Conservation (phyloP, 306 rosid species). For the Ochetophila trinervis region DNA sequence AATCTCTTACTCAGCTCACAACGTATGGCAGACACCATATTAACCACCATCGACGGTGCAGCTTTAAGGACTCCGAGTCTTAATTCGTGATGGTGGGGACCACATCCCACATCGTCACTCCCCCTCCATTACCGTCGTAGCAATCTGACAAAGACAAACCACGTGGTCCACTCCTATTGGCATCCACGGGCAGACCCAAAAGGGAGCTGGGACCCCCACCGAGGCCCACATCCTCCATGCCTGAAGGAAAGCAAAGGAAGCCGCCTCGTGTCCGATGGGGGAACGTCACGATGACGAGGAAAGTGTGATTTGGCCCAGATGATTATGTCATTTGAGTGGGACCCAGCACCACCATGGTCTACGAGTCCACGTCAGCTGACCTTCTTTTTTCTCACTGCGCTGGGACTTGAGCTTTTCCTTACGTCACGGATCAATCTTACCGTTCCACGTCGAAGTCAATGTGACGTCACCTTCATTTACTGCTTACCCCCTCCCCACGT, state of each 20-base stretch:
- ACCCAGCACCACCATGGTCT: slow-evolving; percentile 3
- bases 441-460: slow-evolving; percentile 55
- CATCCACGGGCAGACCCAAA: background rate
- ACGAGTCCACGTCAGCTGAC: slow-evolving; percentile 45
- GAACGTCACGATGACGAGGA: slow-evolving; percentile 59
- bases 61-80: slow-evolving; percentile 15
- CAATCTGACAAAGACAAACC: slow-evolving; percentile 14
- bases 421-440: slow-evolving; percentile 60
- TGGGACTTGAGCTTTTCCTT: slow-evolving; percentile 15
- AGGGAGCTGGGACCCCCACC: slow-evolving; percentile 12
- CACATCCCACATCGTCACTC: slow-evolving; percentile 22
- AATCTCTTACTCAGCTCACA: slow-evolving; percentile 32
- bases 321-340: slow-evolving; percentile 59
- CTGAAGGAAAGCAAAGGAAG: slow-evolving; percentile 39
- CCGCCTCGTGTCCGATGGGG: slow-evolving; percentile 54
- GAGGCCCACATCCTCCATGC: slow-evolving; percentile 42
- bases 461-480: slow-evolving; percentile 42
- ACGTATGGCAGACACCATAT: slow-evolving; percentile 75
- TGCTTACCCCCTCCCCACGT: slow-evolving; percentile 46
- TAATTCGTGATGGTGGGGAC: slow-evolving; percentile 34
- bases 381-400: slow-evolving; percentile 8
- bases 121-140: background rate
- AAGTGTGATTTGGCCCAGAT: slow-evolving; percentile 36
- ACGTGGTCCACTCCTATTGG: slow-evolving; percentile 38
- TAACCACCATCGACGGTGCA: slow-evolving; percentile 80